phyloP scores from a whole-genome alignment of 2,329 filamentous ascomycete species.

The Lachnellula arida region DNA sequence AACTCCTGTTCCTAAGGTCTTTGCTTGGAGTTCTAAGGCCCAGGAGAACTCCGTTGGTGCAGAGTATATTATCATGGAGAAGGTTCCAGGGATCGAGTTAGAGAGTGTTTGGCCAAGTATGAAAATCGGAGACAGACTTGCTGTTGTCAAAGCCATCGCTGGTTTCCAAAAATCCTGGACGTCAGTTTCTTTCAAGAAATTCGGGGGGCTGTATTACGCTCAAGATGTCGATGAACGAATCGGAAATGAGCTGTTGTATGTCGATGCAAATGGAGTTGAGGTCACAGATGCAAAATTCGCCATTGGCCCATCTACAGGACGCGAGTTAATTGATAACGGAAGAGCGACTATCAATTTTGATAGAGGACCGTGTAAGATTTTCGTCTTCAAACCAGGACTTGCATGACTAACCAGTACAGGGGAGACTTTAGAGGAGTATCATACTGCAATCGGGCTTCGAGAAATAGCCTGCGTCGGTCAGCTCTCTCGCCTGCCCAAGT shows the following conservation, averaged over 20 bases:
- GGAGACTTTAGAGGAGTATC: conserved; percentile 7
- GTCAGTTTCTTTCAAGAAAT: conserved; percentile 1
- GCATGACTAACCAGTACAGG: conserved; percentile 1
- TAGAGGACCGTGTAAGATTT: conserved; percentile 11
- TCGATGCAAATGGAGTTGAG: conserved; percentile 3
- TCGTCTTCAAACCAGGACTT: background rate
- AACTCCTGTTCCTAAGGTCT: conserved; percentile 3
- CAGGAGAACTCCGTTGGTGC: conserved; percentile 29
- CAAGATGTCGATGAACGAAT: background rate
- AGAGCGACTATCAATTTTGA: conserved; percentile 3
- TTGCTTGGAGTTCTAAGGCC: conserved; percentile 9
- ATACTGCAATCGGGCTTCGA: conserved; percentile 8
- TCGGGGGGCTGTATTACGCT: conserved; percentile 5
- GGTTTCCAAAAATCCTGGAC: conserved; percentile 3
- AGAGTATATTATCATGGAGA: conserved; percentile 38
- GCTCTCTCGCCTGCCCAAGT: conserved; percentile 10
- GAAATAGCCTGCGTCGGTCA: conserved; percentile 11
- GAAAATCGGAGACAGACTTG: conserved; percentile 6
- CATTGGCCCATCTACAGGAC: conserved; percentile 9
- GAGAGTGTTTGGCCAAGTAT: conserved; percentile 17
- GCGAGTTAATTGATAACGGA: background rate
- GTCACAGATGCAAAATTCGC: conserved; percentile 1
- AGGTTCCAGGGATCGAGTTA: conserved; percentile 30
- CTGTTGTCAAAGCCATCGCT: conserved; percentile 1
- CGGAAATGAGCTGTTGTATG: conserved; percentile 1